Evolutionary conservation across 345 rosid genomes (phyloP).

Genomic region (Clarkia xantiana): DNA sequence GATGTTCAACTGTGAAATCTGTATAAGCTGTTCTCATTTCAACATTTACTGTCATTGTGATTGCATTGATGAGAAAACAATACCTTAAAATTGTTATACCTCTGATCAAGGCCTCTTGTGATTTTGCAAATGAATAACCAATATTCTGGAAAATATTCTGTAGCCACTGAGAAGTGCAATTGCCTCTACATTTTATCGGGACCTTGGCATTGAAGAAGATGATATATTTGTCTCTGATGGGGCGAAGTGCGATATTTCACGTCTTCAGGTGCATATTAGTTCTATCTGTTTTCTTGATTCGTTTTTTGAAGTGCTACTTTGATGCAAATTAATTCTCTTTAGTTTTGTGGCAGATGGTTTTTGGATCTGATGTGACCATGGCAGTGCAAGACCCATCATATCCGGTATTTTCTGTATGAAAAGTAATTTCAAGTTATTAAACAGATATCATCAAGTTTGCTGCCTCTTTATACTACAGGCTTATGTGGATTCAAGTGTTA

Average conservation of each 20-base stretch:
- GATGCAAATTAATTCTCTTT: background rate
- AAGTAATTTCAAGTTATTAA: too few species aligned
- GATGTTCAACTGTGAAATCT: too few species aligned
- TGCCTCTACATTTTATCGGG: conserved; percentile 53
- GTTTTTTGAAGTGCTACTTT: too few species aligned
- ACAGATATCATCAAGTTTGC: too few species aligned
- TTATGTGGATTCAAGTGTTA: conserved; percentile 91
- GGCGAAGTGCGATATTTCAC: conserved; percentile 32
- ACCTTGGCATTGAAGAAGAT: conserved; percentile 68
- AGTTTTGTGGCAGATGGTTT: conserved; percentile 35
- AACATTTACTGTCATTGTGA: too few species aligned
- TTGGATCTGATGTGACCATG: conserved; percentile 68
- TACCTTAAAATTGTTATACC: too few species aligned
- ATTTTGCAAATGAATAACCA: background rate
- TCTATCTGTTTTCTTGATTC: too few species aligned
- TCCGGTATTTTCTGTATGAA: conserved; percentile 41
- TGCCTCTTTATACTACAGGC: conserved; percentile 32
- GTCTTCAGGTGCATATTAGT: conserved; percentile 58
- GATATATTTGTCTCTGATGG: conserved; percentile 98
- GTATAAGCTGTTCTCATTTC: too few species aligned
- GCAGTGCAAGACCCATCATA: conserved; percentile 98
- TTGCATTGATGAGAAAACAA: too few species aligned
- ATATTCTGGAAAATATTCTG: conserved; percentile 9
- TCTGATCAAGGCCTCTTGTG: too few species aligned
- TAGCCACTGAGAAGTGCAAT: conserved; percentile 79